Percentiles rank a stretch among this genome's conserved stretches.
These are phyloP conservation scores for Mychonastes homosphaera DNA, from an alignment of 139 green algal genomes.

Conservation along the genomic window DNA sequence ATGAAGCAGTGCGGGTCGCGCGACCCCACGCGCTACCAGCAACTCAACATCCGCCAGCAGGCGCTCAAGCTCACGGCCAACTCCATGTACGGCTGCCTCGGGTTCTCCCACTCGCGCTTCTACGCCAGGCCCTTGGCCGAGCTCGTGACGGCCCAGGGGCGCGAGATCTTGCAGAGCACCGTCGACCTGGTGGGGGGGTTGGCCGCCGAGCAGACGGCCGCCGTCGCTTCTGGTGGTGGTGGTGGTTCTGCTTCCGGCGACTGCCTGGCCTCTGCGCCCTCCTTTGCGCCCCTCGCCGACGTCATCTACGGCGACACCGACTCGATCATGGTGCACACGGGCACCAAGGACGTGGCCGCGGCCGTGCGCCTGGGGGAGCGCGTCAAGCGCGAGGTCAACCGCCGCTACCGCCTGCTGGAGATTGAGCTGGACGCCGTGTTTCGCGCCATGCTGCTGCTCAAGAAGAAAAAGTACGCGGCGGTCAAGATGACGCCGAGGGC, in stretches of 20 bases:
- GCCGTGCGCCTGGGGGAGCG: conserved; percentile 47
- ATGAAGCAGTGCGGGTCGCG: conserved; percentile 34
- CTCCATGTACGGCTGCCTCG: conserved; percentile 96
- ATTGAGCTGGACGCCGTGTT: conserved; percentile 96
- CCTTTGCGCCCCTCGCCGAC: conserved; percentile 20
- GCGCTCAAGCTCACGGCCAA: conserved; percentile 98
- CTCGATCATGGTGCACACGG: conserved; percentile 93
- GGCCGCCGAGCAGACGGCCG: background rate
- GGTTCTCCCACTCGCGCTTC: conserved; percentile 86
- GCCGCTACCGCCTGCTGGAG: conserved; percentile 82
- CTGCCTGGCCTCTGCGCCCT: background rate
- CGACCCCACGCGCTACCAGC: conserved; percentile 60
- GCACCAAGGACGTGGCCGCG: conserved; percentile 44
- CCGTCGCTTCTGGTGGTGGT: background rate
- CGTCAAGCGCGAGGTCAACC: conserved; percentile 64
- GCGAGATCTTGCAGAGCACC: conserved; percentile 87
- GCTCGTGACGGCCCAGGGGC: conserved; percentile 79
- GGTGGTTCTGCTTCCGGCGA: background rate
- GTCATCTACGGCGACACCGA: conserved; percentile 98
- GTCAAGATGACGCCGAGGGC: conserved; percentile 63
- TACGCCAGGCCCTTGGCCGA: conserved; percentile 87
- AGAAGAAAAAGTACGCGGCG: conserved; percentile 99
- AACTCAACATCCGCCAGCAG: conserved; percentile 84
- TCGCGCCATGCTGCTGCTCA: conserved; percentile 93
- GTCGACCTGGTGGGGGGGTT: conserved; percentile 73